phyloP scores from a whole-genome alignment of 2,329 filamentous ascomycete species.

The Epichloe scottii region DNA sequence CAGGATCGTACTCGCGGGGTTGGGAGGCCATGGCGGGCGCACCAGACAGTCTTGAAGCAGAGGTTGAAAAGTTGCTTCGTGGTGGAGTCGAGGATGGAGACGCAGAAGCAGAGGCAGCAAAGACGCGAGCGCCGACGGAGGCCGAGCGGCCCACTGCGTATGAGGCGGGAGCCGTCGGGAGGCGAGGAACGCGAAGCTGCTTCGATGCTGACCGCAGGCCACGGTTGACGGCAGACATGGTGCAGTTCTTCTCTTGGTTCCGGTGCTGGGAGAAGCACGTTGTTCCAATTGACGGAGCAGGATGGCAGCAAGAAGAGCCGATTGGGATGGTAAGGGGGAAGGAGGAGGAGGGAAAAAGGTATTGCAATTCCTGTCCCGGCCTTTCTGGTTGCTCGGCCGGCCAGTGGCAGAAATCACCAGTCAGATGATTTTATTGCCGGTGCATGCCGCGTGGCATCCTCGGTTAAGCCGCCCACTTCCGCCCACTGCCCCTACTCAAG shows the following conservation, averaged over 20 bases:
- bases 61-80: conserved; percentile 35
- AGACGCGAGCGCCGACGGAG: conserved; percentile 16
- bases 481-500: not conserved
- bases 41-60: conserved; percentile 32
- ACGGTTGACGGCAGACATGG: conserved; percentile 43
- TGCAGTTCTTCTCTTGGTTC: conserved; percentile 3
- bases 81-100: conserved; percentile 12
- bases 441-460: conserved; percentile 8
- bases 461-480: not conserved
- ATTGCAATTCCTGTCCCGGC: not conserved
- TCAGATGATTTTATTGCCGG: conserved; percentile 4
- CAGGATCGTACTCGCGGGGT: conserved; percentile 64
- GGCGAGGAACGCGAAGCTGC: conserved; percentile 35
- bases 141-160: conserved; percentile 11
- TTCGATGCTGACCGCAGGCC: conserved; percentile 41
- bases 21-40: conserved; percentile 38
- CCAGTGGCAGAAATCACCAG: not conserved
- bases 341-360: not conserved
- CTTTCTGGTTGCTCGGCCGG: not conserved
- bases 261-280: not conserved
- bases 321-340: not conserved
- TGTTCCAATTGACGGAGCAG: conserved; percentile 3
- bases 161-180: conserved; percentile 5
- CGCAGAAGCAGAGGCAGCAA: conserved; percentile 17
- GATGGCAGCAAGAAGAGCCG: not conserved